A percentile compares a stretch with the other conserved stretches of the same genome.
Conservation (phyloP, 805 yeast genomes). For the Lipomyces spencermartinsiae region DNA sequence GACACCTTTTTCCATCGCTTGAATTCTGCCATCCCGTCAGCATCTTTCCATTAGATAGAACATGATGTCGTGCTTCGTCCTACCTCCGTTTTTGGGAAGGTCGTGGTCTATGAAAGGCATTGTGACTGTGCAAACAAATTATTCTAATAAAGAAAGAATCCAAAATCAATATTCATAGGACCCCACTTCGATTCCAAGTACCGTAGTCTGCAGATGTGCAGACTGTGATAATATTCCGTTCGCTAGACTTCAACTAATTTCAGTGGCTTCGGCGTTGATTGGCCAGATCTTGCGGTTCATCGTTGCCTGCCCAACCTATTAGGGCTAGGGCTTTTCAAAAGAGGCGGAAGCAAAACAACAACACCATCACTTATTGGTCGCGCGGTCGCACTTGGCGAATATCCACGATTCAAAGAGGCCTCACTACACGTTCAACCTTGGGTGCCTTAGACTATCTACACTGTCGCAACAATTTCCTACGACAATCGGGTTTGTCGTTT, state of each 20-base stretch:
- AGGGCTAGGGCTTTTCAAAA: background rate
- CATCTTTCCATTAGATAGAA: background rate
- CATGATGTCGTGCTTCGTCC: background rate
- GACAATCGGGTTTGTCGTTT: background rate
- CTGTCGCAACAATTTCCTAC: background rate
- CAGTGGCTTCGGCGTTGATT: background rate
- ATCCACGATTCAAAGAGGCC: background rate
- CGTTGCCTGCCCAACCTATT: background rate
- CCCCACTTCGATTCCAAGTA: background rate
- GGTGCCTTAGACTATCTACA: background rate
- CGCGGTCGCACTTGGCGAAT: background rate
- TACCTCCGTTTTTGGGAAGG: conserved; percentile 9
- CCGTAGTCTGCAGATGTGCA: background rate
- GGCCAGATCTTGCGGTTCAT: background rate
- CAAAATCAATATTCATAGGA: background rate
- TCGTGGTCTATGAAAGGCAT: conserved; percentile 12
- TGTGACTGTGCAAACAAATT: background rate
- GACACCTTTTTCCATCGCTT: conserved; percentile 55
- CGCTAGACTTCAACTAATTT: background rate
- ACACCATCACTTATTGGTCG: background rate
- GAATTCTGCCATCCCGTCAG: conserved; percentile 5
- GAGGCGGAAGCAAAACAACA: background rate
- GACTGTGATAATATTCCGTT: background rate
- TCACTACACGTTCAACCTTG: background rate
- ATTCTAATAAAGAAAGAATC: background rate